Conservation (phyloP, 2,329 filamentous ascomycete species). For the Diplodia corticola region DNA sequence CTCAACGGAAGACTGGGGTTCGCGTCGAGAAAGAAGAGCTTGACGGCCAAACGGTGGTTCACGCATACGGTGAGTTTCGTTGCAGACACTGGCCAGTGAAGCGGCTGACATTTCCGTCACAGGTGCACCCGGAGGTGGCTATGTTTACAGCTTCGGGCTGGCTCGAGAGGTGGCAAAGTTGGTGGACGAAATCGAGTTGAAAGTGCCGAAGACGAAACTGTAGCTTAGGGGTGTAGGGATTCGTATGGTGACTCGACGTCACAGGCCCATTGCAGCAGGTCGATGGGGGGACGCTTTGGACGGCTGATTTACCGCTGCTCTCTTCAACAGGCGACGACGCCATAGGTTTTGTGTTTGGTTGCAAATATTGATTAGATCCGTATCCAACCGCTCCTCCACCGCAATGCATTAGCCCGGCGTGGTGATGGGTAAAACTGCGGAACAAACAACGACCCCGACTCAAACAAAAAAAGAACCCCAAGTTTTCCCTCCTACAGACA, state of each 20-base stretch:
- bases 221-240: neutral
- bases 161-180: neutral
- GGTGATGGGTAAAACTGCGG: too few relatives aligned
- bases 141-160: neutral
- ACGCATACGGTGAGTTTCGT: slow-evolving; percentile 30
- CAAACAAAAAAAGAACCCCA: too few relatives aligned
- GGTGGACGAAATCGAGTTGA: neutral
- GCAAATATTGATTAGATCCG: too few relatives aligned
- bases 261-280: too few relatives aligned
- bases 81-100: neutral
- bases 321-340: too few relatives aligned
- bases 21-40: slow-evolving; percentile 33
- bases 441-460: too few relatives aligned
- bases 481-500: too few relatives aligned
- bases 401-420: too few relatives aligned
- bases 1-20: slow-evolving; percentile 27
- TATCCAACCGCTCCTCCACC: too few relatives aligned
- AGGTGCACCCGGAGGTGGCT: neutral
- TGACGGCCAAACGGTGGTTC: slow-evolving; percentile 32
- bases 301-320: too few relatives aligned
- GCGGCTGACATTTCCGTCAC: neutral
- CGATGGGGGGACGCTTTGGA: too few relatives aligned
- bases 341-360: too few relatives aligned
- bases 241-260: neutral
- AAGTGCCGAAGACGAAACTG: neutral